Conservation (phyloP, 2,329 filamentous ascomycete genomes). For the Macroventuria anomochaeta region DNA sequence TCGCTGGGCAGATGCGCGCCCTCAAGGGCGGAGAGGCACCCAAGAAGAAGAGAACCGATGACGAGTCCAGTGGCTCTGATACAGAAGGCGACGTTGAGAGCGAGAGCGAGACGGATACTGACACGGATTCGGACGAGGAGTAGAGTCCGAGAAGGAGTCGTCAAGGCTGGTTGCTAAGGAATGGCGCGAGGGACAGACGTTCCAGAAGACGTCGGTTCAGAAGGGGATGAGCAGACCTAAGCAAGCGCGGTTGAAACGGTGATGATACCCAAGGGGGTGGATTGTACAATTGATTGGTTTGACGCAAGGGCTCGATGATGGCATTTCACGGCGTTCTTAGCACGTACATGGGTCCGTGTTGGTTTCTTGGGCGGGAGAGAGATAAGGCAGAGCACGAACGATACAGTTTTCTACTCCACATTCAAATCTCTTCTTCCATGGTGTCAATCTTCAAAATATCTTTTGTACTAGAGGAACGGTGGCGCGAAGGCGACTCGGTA, state of each 20-base stretch:
- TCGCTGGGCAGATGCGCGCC: conserved; percentile 89
- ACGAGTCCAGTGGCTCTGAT: conserved; percentile 68
- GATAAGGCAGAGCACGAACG: no score
- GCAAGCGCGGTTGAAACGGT: conserved; percentile 5
- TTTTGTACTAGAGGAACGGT: no score
- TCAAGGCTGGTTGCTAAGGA: background rate
- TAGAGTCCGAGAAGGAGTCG: conserved; percentile 22
- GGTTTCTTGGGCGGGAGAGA: background rate
- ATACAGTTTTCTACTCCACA: no score
- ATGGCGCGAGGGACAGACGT: background rate
- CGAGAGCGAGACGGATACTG: conserved; percentile 59
- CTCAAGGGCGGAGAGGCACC: conserved; percentile 72
- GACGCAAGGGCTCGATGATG: conserved; percentile 13
- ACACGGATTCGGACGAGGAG: conserved; percentile 52
- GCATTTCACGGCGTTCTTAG: conserved; percentile 42
- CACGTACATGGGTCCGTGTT: conserved; percentile 3
- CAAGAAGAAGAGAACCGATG: conserved; percentile 67
- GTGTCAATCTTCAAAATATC: no score
- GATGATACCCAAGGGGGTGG: conserved; percentile 11
- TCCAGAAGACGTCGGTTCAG: background rate
- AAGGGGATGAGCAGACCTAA: background rate
- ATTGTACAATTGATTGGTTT: conserved; percentile 19
- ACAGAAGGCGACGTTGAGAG: conserved; percentile 67
- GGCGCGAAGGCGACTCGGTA: no score
- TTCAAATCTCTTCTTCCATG: no score